Evolutionary conservation across 768 basidiomycete species (phyloP).

Genomic region (Suillus placidus): DNA sequence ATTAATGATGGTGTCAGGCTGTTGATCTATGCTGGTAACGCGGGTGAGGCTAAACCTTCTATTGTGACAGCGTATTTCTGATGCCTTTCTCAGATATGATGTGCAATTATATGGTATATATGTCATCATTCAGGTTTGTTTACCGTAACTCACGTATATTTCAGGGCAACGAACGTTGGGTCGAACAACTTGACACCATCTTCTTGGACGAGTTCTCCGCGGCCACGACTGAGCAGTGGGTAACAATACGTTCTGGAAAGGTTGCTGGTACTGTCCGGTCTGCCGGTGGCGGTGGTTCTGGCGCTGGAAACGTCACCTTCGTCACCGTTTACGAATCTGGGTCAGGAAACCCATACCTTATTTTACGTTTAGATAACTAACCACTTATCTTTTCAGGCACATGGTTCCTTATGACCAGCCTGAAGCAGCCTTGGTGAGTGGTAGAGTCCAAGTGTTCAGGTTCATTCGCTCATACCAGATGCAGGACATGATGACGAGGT

Average conservation of each 20-base stretch:
- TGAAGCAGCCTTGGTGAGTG: slow-evolving; percentile 74
- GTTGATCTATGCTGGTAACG: slow-evolving; percentile 88
- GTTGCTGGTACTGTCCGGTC: slow-evolving; percentile 69
- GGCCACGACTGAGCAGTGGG: slow-evolving; percentile 57
- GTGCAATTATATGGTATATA: slow-evolving; percentile 76
- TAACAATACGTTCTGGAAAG: slow-evolving; percentile 52
- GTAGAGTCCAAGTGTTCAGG: neutral
- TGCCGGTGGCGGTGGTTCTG: slow-evolving; percentile 63
- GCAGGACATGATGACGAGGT: slow-evolving; percentile 62
- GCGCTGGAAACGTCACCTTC: slow-evolving; percentile 85
- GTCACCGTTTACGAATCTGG: slow-evolving; percentile 81
- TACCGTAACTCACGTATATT: slow-evolving; percentile 1
- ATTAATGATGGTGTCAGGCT: slow-evolving; percentile 82
- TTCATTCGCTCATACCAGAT: slow-evolving; percentile 6
- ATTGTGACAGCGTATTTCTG: slow-evolving; percentile 13
- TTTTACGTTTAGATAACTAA: slow-evolving; percentile 3
- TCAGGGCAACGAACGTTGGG: slow-evolving; percentile 80
- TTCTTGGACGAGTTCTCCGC: slow-evolving; percentile 64
- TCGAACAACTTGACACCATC: slow-evolving; percentile 59
- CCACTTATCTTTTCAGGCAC: slow-evolving; percentile 51
- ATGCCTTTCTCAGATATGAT: slow-evolving; percentile 60
- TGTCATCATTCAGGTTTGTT: slow-evolving; percentile 22
- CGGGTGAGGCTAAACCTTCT: slow-evolving; percentile 46
- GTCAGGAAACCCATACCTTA: slow-evolving; percentile 42
- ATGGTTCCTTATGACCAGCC: slow-evolving; percentile 94